phyloP scores from a whole-genome alignment of 495 filamentous ascomycete genomes.

The Penicillium malachiteum region DNA sequence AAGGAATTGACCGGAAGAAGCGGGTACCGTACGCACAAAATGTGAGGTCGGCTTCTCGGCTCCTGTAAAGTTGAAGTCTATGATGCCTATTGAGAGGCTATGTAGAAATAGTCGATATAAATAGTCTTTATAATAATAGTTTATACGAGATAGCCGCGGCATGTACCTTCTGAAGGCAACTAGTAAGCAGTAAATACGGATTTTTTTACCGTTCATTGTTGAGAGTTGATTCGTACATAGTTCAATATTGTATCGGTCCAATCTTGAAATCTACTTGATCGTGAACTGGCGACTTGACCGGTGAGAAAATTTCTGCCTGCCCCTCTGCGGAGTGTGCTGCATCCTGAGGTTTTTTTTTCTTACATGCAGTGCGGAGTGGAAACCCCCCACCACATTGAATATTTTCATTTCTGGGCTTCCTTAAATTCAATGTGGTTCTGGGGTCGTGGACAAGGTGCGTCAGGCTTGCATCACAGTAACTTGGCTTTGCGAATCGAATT shows the following conservation, averaged over 20 bases:
- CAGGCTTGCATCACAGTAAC: constrained; percentile 10
- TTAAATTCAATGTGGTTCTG: constrained; percentile 21
- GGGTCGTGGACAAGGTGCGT: constrained; percentile 30
- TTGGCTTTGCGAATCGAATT: background rate
- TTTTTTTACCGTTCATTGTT: background rate
- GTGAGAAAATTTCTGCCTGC: constrained; percentile 26
- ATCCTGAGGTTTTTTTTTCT: constrained; percentile 20
- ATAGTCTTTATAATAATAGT: background rate
- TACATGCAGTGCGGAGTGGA: constrained; percentile 14
- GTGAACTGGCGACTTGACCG: constrained; percentile 14
- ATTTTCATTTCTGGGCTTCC: constrained; percentile 17
- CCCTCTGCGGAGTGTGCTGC: constrained; percentile 25
- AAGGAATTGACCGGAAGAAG: constrained; percentile 8
- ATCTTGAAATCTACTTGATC: background rate
- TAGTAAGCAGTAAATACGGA: no score
- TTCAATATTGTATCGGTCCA: background rate
- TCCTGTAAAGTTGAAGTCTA: background rate
- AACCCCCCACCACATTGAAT: constrained; percentile 23
- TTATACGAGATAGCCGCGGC: background rate
- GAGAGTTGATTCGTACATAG: background rate
- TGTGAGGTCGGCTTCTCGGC: constrained; percentile 1
- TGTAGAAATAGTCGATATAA: background rate
- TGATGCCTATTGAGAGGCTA: background rate
- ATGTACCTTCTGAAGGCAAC: background rate
- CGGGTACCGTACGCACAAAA: constrained; percentile 21